These are phyloP conservation scores for Hysterangium stoloniferum DNA, from an alignment of 768 basidiomycete genomes.

Conservation along the genomic window DNA sequence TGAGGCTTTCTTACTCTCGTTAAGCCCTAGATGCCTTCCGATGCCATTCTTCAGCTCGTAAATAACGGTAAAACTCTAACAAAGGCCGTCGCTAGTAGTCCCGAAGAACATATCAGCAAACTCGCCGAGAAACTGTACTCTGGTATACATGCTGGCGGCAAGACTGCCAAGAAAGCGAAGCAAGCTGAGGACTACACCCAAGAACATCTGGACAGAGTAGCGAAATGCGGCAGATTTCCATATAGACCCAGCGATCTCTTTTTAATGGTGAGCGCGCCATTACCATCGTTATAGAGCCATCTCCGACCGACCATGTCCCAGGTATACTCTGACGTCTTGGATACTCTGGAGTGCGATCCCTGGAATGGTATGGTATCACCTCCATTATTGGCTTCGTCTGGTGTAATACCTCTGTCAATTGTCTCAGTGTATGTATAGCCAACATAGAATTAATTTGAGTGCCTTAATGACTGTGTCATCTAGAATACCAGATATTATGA, in stretches of 20 bases:
- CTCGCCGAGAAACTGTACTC: slow-evolving; percentile 36
- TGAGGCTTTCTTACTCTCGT: background rate
- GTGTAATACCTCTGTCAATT: slow-evolving; percentile 54
- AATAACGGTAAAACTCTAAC: slow-evolving; percentile 33
- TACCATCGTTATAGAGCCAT: background rate
- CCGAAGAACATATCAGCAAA: slow-evolving; percentile 27
- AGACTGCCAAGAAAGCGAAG: slow-evolving; percentile 16
- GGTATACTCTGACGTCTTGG: slow-evolving; percentile 58
- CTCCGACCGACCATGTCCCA: slow-evolving; percentile 18
- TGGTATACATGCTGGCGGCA: slow-evolving; percentile 21
- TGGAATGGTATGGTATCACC: slow-evolving; percentile 53
- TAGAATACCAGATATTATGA: slow-evolving; percentile 66
- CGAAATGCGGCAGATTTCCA: slow-evolving; percentile 45
- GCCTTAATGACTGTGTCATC: slow-evolving; percentile 1
- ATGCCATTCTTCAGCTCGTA: slow-evolving; percentile 26
- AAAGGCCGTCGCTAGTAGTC: slow-evolving; percentile 32
- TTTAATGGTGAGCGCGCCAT: slow-evolving; percentile 37
- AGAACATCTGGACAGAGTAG: slow-evolving; percentile 40
- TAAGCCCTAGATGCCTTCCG: slow-evolving; percentile 25
- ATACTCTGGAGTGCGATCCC: slow-evolving; percentile 47
- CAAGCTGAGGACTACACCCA: slow-evolving; percentile 23
- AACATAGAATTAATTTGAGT: background rate
- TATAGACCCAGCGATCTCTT: slow-evolving; percentile 50
- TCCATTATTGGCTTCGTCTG: slow-evolving; percentile 51
- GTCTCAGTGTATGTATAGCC: slow-evolving; percentile 40